Percentiles rank a stretch among this genome's conserved stretches.
phyloP scores from a whole-genome alignment of 2,329 filamentous ascomycete genomes.

The Escovopsis weberi region DNA sequence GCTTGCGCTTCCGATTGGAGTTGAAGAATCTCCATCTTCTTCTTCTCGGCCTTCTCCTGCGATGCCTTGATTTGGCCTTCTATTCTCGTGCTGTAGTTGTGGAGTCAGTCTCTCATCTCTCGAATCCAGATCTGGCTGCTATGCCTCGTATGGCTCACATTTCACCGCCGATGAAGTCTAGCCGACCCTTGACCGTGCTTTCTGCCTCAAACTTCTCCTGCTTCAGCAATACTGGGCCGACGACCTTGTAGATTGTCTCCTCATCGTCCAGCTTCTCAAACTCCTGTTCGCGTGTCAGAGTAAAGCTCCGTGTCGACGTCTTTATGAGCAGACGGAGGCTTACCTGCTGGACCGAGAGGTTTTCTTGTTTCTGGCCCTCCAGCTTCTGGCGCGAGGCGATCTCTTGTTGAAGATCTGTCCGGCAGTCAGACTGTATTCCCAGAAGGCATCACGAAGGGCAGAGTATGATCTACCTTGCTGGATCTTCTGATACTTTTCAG shows the following conservation, averaged over 20 bases:
- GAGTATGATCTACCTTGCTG: slow-evolving; percentile 54
- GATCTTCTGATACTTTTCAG: slow-evolving; percentile 75
- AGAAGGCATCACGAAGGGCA: not conserved
- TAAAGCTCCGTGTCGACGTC: not conserved
- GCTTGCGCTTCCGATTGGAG: slow-evolving; percentile 36
- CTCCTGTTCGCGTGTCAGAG: slow-evolving; percentile 40
- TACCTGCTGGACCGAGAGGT: slow-evolving; percentile 72
- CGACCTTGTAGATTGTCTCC: slow-evolving; percentile 88
- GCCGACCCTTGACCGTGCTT: slow-evolving; percentile 74
- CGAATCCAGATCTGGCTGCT: not conserved
- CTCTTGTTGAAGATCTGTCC: slow-evolving; percentile 59
- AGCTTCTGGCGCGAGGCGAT: slow-evolving; percentile 78
- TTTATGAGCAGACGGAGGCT: slow-evolving; percentile 3
- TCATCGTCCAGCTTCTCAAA: slow-evolving; percentile 66
- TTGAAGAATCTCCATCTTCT: slow-evolving; percentile 46
- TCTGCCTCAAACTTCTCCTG: slow-evolving; percentile 86
- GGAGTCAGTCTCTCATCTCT: slow-evolving; percentile 6
- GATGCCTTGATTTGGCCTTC: slow-evolving; percentile 40
- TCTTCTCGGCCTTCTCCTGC: slow-evolving; percentile 42
- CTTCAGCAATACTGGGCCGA: slow-evolving; percentile 85
- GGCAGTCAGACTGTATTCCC: slow-evolving; percentile 2
- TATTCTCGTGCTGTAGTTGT: slow-evolving; percentile 19
- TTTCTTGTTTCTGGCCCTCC: slow-evolving; percentile 89
- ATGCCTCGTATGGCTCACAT: slow-evolving; percentile 45
- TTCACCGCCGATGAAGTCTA: slow-evolving; percentile 88